A percentile compares a stretch with the other conserved stretches of the same genome.
phyloP scores from a whole-genome alignment of 139 green algal species.

The Chlorella vulgaris region DNA sequence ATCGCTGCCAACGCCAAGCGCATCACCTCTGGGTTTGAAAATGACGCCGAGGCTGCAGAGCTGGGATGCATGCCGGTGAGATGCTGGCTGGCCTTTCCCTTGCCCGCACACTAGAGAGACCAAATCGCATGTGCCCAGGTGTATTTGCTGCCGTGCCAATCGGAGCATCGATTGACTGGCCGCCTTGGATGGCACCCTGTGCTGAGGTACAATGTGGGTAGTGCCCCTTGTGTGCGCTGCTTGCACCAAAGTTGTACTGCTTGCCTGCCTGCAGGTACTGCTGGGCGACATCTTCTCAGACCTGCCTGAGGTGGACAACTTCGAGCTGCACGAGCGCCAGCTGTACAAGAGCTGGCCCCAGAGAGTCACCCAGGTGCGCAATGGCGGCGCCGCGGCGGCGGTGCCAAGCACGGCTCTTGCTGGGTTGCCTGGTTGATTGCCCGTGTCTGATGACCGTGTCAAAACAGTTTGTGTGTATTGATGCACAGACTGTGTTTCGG shows the following conservation, averaged over 20 bases:
- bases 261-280: conserved; percentile 38
- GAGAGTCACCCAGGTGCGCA: not conserved
- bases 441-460: too few species aligned
- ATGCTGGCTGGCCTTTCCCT: not conserved
- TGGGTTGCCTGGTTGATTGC: too few species aligned
- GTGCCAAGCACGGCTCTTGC: not conserved
- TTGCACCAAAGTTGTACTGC: too few species aligned
- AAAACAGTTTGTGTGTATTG: too few species aligned
- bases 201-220: too few species aligned
- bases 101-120: not conserved
- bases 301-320: conserved; percentile 64
- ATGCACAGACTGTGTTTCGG: too few species aligned
- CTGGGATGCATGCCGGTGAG: conserved; percentile 9
- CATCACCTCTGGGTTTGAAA: conserved; percentile 7
- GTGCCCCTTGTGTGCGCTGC: too few species aligned
- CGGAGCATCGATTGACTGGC: too few species aligned
- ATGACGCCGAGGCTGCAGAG: not conserved
- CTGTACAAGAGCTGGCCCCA: not conserved
- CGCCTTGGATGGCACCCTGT: too few species aligned
- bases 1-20: conserved; percentile 2
- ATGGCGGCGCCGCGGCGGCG: not conserved
- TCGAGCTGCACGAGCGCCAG: conserved; percentile 31
- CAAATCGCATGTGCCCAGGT: too few species aligned
- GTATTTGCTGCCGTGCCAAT: too few species aligned
- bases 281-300: conserved; percentile 70